Conservation (phyloP, 352 stramenopile genomes). For the Globisporangium acanthophoron region DNA sequence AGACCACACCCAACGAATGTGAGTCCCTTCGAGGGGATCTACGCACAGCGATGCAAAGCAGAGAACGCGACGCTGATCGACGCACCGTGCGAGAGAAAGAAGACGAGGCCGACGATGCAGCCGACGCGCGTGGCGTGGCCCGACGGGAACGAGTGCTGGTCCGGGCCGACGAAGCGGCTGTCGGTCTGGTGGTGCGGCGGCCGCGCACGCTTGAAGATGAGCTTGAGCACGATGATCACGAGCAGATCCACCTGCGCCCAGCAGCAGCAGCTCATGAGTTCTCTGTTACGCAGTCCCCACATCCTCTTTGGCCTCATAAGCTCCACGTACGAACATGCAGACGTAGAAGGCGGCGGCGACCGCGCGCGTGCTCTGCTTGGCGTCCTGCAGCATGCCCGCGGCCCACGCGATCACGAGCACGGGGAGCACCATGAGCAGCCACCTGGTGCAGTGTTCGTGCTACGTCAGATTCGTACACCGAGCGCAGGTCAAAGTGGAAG, state of each 20-base stretch:
- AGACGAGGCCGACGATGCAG: slow-evolving; percentile 58
- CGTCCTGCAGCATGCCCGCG: slow-evolving; percentile 21
- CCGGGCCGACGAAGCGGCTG: slow-evolving; percentile 68
- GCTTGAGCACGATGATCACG: slow-evolving; percentile 74
- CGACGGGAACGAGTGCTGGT: slow-evolving; percentile 85
- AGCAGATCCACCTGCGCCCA: slow-evolving; percentile 57
- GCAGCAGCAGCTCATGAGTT: background rate
- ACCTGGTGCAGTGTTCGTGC: slow-evolving; percentile 22
- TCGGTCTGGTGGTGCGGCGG: slow-evolving; percentile 73
- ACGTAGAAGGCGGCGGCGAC: slow-evolving; percentile 38
- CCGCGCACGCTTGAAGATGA: slow-evolving; percentile 60
- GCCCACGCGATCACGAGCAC: slow-evolving; percentile 32
- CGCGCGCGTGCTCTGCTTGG: slow-evolving; percentile 19
- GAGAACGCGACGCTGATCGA: background rate
- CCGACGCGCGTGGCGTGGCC: slow-evolving; percentile 75
- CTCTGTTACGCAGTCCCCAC: background rate
- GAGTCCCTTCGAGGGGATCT: background rate
- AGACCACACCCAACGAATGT: background rate
- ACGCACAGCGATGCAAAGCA: background rate
- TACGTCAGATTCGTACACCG: too few relatives aligned
- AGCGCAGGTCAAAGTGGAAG: background rate
- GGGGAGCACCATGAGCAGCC: slow-evolving; percentile 51
- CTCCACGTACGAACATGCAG: slow-evolving; percentile 33
- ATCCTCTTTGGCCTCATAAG: too few relatives aligned
- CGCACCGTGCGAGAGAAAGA: slow-evolving; percentile 49